Evolutionary conservation across 768 basidiomycete genomes (phyloP).

Genomic region (Boletellus sp.): DNA sequence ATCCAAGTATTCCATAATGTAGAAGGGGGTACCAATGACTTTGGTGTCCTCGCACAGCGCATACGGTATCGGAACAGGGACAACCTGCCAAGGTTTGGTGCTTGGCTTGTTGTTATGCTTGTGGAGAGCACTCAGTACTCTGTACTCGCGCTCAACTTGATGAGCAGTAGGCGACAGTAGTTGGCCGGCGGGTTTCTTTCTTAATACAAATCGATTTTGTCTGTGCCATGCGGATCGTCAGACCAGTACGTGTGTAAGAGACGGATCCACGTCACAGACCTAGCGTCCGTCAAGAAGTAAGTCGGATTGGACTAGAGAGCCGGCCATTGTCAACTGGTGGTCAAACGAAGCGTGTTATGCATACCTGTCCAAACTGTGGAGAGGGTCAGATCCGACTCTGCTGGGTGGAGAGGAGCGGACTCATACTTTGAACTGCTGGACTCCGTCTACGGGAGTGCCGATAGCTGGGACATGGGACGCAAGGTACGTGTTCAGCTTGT

Average conservation of each 20-base stretch:
- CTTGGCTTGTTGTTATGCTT: slow-evolving; percentile 57
- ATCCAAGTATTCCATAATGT: slow-evolving; percentile 94
- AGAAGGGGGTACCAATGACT: slow-evolving; percentile 88
- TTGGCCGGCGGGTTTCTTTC: slow-evolving; percentile 88
- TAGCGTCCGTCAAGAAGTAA: slow-evolving; percentile 82
- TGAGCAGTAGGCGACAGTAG: slow-evolving; percentile 91
- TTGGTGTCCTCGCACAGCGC: slow-evolving; percentile 73
- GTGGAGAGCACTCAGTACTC: slow-evolving; percentile 73
- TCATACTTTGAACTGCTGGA: slow-evolving; percentile 92
- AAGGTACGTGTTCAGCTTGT: slow-evolving; percentile 65
- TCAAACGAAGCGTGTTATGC: slow-evolving; percentile 10
- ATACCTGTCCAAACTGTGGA: slow-evolving; percentile 81
- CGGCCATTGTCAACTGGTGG: slow-evolving; percentile 1
- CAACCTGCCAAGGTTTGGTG: slow-evolving; percentile 46
- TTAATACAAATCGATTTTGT: slow-evolving; percentile 70
- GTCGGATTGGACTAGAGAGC: slow-evolving; percentile 84
- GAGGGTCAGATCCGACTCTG: slow-evolving; percentile 1
- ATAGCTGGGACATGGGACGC: slow-evolving; percentile 50
- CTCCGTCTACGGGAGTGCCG: slow-evolving; percentile 58
- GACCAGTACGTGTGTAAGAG: not conserved
- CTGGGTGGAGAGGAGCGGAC: not conserved
- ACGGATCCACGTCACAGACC: slow-evolving; percentile 38
- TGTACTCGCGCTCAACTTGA: slow-evolving; percentile 92
- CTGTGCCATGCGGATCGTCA: slow-evolving; percentile 26
- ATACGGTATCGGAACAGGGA: slow-evolving; percentile 86